Conservation (phyloP, 192 early-diverging fungal genomes). For the Umbelopsis sp. region DNA sequence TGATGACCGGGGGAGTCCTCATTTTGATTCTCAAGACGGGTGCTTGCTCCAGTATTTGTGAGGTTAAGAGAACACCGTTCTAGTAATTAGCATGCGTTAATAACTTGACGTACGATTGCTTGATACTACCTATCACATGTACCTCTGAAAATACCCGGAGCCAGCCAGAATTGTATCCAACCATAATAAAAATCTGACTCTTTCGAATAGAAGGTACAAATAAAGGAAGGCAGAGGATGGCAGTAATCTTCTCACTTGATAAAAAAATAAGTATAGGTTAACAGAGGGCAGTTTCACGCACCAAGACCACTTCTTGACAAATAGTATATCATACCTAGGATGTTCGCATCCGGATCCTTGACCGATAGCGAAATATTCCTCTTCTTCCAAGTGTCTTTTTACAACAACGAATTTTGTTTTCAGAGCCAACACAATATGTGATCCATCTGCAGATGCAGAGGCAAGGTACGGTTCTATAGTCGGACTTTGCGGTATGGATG, state of each 20-base stretch:
- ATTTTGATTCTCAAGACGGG: slow-evolving; percentile 51
- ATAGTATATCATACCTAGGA: slow-evolving; percentile 28
- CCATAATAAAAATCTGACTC: slow-evolving; percentile 53
- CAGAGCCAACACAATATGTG: slow-evolving; percentile 29
- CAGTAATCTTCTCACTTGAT: slow-evolving; percentile 53
- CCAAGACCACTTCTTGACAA: background rate
- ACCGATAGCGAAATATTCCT: slow-evolving; percentile 37
- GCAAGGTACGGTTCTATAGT: slow-evolving; percentile 35
- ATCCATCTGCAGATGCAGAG: slow-evolving; percentile 33
- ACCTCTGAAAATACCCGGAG: slow-evolving; percentile 55
- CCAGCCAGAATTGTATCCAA: slow-evolving; percentile 59
- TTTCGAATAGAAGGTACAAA: slow-evolving; percentile 50
- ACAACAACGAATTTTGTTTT: slow-evolving; percentile 40
- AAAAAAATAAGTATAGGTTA: background rate
- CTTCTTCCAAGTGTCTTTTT: slow-evolving; percentile 21
- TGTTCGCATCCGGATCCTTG: slow-evolving; percentile 51
- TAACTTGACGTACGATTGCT: background rate
- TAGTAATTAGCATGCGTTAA: slow-evolving; percentile 20
- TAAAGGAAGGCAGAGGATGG: slow-evolving; percentile 50
- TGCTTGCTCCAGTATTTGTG: slow-evolving; percentile 51
- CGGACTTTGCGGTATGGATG: slow-evolving; percentile 1
- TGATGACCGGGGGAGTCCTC: slow-evolving; percentile 35
- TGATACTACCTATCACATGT: background rate
- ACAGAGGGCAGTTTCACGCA: background rate
- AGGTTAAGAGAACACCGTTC: slow-evolving; percentile 47